Conservation (phyloP, 2,329 filamentous ascomycete species). For the Madurella fahalii region DNA sequence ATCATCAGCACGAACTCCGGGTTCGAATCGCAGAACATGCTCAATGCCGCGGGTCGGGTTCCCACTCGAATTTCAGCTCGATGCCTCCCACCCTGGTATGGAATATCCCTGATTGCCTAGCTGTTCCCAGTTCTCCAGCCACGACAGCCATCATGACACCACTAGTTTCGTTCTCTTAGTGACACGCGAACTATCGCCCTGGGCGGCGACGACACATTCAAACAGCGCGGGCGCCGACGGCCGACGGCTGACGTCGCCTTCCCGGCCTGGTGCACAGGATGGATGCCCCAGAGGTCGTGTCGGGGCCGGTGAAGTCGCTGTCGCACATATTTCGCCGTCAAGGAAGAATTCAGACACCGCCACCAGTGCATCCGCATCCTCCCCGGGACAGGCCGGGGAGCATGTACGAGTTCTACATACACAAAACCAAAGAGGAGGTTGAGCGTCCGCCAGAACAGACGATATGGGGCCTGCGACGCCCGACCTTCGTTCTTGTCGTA, state of each 20-base stretch:
- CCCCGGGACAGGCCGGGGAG: not conserved
- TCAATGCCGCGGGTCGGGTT: too few species aligned
- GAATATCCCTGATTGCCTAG: too few species aligned
- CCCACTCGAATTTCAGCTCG: not conserved
- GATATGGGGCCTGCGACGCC: slow-evolving; percentile 9
- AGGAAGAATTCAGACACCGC: slow-evolving; percentile 9
- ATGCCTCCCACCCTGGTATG: not conserved
- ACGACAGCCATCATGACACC: too few species aligned
- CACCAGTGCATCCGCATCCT: slow-evolving; percentile 7
- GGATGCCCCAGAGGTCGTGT: slow-evolving; percentile 15
- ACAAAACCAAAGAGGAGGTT: slow-evolving; percentile 1
- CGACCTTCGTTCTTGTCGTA: slow-evolving; percentile 7
- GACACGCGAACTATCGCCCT: too few species aligned
- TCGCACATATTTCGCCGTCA: slow-evolving; percentile 13
- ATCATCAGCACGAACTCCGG: not conserved
- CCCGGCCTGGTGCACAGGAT: not conserved
- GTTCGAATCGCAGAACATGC: not conserved
- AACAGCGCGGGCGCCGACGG: too few species aligned
- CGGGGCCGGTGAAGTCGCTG: slow-evolving; percentile 8
- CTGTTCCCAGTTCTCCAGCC: too few species aligned
- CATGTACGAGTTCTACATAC: slow-evolving; percentile 7
- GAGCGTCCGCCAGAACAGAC: not conserved
- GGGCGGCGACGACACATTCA: too few species aligned
- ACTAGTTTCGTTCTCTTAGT: too few species aligned
- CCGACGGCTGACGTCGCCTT: slow-evolving; percentile 2